Evolutionary conservation across 2,329 filamentous ascomycete genomes (phyloP), one percentile per base, ranked within the genome.

Genomic region (Arthrobotrys iridis): DNA sequence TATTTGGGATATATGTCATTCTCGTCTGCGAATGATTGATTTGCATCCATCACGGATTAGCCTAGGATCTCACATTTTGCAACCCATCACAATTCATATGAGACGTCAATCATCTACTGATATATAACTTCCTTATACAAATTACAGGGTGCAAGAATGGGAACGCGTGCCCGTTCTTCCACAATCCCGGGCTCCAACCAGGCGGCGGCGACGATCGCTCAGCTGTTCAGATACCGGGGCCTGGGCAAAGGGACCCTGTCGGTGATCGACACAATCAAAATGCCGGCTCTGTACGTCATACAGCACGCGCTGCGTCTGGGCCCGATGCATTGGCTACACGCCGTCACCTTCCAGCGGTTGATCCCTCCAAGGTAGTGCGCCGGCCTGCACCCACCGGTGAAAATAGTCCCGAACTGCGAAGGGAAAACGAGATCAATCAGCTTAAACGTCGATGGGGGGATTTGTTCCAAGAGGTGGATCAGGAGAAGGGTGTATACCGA

Each of bases 351-450:
- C 70, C 52, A 52, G 18, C 37, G 11, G 70, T 74, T 18, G 70
- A 74, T 74, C 70, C 70, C 43, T 67, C 70, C 1, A 74, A 30
- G 18, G 70, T 74, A 37, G 72, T 68, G 22, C 59, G 72, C 46
- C 43, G 72, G 15, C 72, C 72, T 46, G 50, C 50, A 33, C 63
- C 70, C n/a, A 40, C 58, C 40, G 65, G 72, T 37, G 72, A 76
- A 55, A 70, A 68, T 65, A 70, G 28, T 45, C 72, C 70, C 72
- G 65, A 70, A 70, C 50, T 46, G 58, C 63, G 72, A 65, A 68
- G 72, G 33, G 45, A 64, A 76, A 76, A 76, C 41, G 72, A 76
- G 72, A 76, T 76, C 64, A 58, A 55, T 59, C 72, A 76, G 72
- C 65, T 74, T 76, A 65, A 70, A 55, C 64, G 65, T 64, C 72